phyloP scores from a whole-genome alignment of 768 basidiomycete genomes.

The Leccinum ochraceum region DNA sequence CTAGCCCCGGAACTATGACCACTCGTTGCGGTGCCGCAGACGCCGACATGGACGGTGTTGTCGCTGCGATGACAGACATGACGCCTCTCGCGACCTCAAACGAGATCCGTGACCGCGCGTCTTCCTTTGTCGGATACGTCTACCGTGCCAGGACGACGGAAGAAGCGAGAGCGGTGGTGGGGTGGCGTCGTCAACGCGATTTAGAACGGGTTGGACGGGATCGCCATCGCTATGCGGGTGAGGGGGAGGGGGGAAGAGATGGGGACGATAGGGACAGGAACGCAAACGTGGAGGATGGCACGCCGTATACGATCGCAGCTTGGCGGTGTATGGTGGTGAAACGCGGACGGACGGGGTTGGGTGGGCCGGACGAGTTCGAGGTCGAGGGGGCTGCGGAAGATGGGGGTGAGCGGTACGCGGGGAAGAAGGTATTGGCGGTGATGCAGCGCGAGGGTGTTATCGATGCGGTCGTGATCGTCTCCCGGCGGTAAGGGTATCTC shows the following conservation, averaged over 20 bases:
- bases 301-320: conserved; percentile 69
- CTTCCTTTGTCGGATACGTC: conserved; percentile 67
- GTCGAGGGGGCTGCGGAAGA: conserved; percentile 63
- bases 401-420: conserved; percentile 78
- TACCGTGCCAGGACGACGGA: conserved; percentile 53
- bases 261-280: background rate
- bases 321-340: conserved; percentile 80
- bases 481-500: conserved; percentile 56
- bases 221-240: background rate
- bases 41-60: background rate
- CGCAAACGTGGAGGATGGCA: background rate
- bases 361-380: conserved; percentile 76
- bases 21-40: background rate
- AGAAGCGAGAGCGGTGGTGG: conserved; percentile 49
- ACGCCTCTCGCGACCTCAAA: conserved; percentile 51
- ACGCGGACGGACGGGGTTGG: conserved; percentile 61
- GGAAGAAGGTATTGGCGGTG: conserved; percentile 58
- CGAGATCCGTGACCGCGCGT: conserved; percentile 75
- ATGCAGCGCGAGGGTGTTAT: conserved; percentile 72
- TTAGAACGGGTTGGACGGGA: background rate
- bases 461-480: conserved; percentile 79
- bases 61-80: background rate
- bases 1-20: background rate
- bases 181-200: background rate
- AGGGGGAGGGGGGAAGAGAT: background rate